A percentile compares a stretch with the other conserved stretches of the same genome.
phyloP scores from a whole-genome alignment of 2,329 filamentous ascomycete genomes.

The Fusarium sp. region DNA sequence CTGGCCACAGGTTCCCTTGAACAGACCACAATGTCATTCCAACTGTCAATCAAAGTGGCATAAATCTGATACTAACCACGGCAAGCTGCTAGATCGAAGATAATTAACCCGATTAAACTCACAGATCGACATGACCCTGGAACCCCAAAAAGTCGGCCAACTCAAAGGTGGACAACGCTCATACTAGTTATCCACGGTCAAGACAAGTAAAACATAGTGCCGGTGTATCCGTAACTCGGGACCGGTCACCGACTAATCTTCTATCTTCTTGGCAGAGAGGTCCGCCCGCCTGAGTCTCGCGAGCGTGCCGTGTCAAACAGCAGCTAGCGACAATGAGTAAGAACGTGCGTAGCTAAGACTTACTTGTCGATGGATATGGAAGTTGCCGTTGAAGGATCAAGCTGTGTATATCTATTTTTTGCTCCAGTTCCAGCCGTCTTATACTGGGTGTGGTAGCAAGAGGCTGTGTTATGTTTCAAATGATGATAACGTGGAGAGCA shows the following conservation, averaged over 20 bases:
- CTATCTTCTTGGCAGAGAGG: conserved; percentile 1
- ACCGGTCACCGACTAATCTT: conserved; percentile 5
- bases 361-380: conserved; percentile 8
- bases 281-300: conserved; percentile 4
- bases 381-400: conserved; percentile 12
- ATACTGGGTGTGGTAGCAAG: conserved; percentile 12
- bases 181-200: not conserved
- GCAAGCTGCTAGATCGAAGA: not conserved
- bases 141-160: not conserved
- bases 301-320: conserved; percentile 1
- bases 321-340: not conserved
- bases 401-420: conserved; percentile 23
- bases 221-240: not conserved
- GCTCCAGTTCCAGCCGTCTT: not conserved
- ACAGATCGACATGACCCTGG: not conserved
- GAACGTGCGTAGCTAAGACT: conserved; percentile 18
- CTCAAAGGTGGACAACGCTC: not conserved
- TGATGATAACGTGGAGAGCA: conserved; percentile 4
- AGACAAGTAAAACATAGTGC: not conserved
- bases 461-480: conserved; percentile 39
- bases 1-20: not conserved
- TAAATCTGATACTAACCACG: not conserved
- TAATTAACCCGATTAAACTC: not conserved
- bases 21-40: not conserved
- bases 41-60: too few relatives aligned